phyloP scores from a whole-genome alignment of 352 stramenopile species.

The Globisporangium echinulatum region DNA sequence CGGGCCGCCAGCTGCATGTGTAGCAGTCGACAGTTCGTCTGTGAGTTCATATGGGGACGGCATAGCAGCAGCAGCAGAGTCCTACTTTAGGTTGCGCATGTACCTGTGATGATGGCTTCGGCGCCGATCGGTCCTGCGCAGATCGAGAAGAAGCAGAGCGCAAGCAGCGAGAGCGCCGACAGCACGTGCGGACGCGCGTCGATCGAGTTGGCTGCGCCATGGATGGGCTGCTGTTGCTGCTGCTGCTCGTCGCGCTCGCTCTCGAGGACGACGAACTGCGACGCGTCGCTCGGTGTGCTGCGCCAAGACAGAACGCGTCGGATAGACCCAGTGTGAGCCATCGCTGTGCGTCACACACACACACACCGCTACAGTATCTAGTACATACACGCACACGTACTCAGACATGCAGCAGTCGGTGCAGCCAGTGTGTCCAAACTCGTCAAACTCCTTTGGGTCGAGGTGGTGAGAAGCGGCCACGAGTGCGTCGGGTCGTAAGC shows the following conservation, averaged over 20 bases:
- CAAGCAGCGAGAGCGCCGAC: constrained; percentile 32
- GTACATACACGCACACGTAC: constrained; percentile 6
- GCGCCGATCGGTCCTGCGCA: constrained; percentile 37
- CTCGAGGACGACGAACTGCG: constrained; percentile 15
- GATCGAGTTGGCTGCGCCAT: constrained; percentile 3
- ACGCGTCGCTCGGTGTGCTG: constrained; percentile 10
- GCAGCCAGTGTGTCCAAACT: constrained; percentile 4
- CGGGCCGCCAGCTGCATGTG: constrained; percentile 26
- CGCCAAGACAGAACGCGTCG: background rate
- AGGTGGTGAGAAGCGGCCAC: background rate
- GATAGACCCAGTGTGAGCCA: background rate
- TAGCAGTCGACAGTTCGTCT: background rate
- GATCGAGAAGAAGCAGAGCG: constrained; percentile 50
- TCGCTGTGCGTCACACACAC: background rate
- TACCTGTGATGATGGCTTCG: constrained; percentile 34
- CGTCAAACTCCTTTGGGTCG: constrained; percentile 6
- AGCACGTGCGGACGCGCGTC: constrained; percentile 18
- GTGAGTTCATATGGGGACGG: background rate
- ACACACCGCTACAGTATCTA: background rate
- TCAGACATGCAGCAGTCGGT: constrained; percentile 13
- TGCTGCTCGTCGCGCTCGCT: constrained; percentile 9
- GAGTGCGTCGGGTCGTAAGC: background rate
- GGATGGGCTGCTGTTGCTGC: background rate
- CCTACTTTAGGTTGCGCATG: background rate
- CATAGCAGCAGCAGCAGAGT: too few species aligned